Conservation (phyloP, 441 rosid genomes). For the Eutrema salsugineum region DNA sequence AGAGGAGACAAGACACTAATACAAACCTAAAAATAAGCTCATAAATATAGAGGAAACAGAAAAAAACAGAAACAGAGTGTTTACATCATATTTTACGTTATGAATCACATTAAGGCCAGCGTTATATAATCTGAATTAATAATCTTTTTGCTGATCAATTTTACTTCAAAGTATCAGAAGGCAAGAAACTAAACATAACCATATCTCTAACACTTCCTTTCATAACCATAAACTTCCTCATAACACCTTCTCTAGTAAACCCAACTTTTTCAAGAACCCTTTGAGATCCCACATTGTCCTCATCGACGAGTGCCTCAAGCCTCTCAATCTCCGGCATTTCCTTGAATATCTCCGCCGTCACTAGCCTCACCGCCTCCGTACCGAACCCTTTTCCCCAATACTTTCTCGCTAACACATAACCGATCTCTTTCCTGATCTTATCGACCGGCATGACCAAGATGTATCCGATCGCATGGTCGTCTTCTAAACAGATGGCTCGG, state of each 20-base stretch:
- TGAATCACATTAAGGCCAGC: not conserved
- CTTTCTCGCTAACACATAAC: conserved; percentile 46
- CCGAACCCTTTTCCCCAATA: conserved; percentile 70
- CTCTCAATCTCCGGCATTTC: conserved; percentile 62
- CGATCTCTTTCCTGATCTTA: conserved; percentile 52
- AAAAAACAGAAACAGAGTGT: not conserved
- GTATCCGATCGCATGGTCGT: conserved; percentile 49
- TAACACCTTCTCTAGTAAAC: conserved; percentile 57
- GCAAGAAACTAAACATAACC: conserved; percentile 61
- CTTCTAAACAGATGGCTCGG: conserved; percentile 51
- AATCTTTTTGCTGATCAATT: not conserved
- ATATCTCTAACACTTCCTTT: conserved; percentile 57
- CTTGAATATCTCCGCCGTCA: conserved; percentile 33
- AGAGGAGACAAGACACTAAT: no score
- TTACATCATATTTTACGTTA: not conserved
- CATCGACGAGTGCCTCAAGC: conserved; percentile 63
- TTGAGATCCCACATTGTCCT: conserved; percentile 54
- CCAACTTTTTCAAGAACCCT: conserved; percentile 69
- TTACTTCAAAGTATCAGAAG: conserved; percentile 41
- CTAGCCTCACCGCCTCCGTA: conserved; percentile 51
- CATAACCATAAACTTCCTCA: conserved; percentile 37
- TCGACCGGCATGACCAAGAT: conserved; percentile 44
- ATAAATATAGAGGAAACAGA: not conserved
- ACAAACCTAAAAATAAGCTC: not conserved
- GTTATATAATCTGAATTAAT: not conserved